Percentiles rank a stretch among this genome's conserved stretches.
These are phyloP conservation scores for Saccharomycodes ludwigii DNA, from an alignment of 805 yeast genomes.

Conservation along the genomic window DNA sequence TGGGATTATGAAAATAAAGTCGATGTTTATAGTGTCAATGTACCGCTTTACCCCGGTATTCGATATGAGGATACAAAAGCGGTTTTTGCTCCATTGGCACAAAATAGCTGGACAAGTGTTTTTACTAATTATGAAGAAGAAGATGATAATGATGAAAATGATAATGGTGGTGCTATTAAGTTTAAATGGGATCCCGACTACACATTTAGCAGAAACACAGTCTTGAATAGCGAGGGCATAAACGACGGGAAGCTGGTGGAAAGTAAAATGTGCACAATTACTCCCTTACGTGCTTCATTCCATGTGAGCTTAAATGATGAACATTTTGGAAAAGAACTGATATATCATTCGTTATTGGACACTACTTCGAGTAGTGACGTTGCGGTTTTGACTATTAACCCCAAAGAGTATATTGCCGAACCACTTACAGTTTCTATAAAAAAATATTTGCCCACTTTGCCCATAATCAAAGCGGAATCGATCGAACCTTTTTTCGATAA, in stretches of 20 bases:
- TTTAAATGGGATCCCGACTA: constrained; percentile 84
- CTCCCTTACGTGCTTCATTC: constrained; percentile 65
- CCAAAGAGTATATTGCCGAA: constrained; percentile 29
- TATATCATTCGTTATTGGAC: constrained; percentile 11
- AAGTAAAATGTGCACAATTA: constrained; percentile 52
- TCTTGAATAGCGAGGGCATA: constrained; percentile 25
- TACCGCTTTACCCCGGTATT: constrained; percentile 54
- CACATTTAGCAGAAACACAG: constrained; percentile 25
- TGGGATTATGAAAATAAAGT: constrained; percentile 37
- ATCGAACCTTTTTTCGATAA: constrained; percentile 6
- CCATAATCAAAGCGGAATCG: constrained; percentile 17
- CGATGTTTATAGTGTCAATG: constrained; percentile 73
- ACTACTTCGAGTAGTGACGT: constrained; percentile 1
- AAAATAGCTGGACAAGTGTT: constrained; percentile 68
- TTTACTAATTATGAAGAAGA: constrained; percentile 25
- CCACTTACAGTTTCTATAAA: constrained; percentile 24
- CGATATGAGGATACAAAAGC: constrained; percentile 46
- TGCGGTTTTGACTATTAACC: constrained; percentile 22
- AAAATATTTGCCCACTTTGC: constrained; percentile 23
- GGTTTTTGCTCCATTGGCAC: constrained; percentile 64
- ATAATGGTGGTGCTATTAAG: constrained; percentile 30
- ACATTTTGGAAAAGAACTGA: constrained; percentile 9
- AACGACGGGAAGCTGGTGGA: constrained; percentile 64
- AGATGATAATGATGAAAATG: constrained; percentile 37
- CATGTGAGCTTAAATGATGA: constrained; percentile 17